Evolutionary conservation across 495 filamentous ascomycete species (phyloP).

Genomic region (Penicillium paxilli): DNA sequence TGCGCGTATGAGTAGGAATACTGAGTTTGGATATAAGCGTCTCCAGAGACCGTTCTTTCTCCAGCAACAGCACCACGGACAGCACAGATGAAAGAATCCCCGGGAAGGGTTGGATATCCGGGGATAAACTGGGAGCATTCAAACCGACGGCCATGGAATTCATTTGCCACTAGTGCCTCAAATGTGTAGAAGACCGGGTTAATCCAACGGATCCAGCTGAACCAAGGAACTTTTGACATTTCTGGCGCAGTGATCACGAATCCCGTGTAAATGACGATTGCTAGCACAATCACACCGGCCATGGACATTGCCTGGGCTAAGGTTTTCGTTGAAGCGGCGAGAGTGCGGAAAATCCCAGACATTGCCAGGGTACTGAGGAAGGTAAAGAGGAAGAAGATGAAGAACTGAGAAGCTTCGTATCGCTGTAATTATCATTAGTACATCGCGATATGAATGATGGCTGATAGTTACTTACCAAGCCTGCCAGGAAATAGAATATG

Average conservation of each 20-base stretch:
- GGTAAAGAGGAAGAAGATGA: slow-evolving; percentile 59
- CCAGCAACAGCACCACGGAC: slow-evolving; percentile 56
- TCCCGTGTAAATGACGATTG: slow-evolving; percentile 49
- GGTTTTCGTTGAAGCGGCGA: slow-evolving; percentile 48
- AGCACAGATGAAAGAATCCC: slow-evolving; percentile 48
- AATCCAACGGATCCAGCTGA: slow-evolving; percentile 50
- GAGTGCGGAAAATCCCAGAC: slow-evolving; percentile 49
- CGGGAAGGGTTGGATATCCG: slow-evolving; percentile 48
- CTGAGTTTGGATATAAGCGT: slow-evolving; percentile 52
- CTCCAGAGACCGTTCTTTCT: slow-evolving; percentile 50
- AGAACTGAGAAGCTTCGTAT: slow-evolving; percentile 56
- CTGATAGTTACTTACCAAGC: slow-evolving; percentile 35
- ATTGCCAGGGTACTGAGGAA: slow-evolving; percentile 58
- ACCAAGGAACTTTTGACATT: slow-evolving; percentile 49
- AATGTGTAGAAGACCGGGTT: slow-evolving; percentile 49
- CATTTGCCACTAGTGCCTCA: slow-evolving; percentile 47
- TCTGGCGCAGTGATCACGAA: slow-evolving; percentile 46
- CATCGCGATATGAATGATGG: background rate
- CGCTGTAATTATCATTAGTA: slow-evolving; percentile 27
- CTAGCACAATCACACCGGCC: slow-evolving; percentile 46
- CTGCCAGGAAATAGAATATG: slow-evolving; percentile 60
- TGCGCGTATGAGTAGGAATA: slow-evolving; percentile 58
- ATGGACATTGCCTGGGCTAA: slow-evolving; percentile 51
- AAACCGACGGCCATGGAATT: slow-evolving; percentile 59
- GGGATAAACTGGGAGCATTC: slow-evolving; percentile 52